Percentiles rank a stretch among this genome's conserved stretches.
Conservation (phyloP, 345 rosid species). For the Acer saccharum region DNA sequence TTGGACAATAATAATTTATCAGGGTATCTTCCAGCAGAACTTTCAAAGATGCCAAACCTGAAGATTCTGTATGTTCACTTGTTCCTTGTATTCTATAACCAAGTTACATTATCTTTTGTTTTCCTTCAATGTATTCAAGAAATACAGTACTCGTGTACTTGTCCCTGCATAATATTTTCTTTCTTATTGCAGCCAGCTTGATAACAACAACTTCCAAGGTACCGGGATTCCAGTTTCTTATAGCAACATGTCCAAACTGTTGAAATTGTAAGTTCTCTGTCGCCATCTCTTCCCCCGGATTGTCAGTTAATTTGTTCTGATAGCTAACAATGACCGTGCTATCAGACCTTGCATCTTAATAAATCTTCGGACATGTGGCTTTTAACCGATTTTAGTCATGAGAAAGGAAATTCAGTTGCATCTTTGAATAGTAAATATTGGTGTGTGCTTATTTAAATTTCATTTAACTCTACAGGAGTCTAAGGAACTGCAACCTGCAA, state of each 20-base stretch:
- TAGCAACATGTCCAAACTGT: constrained; percentile 65
- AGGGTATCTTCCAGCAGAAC: constrained; percentile 76
- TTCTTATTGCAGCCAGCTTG: constrained; percentile 70
- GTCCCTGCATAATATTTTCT: background rate
- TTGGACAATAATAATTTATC: constrained; percentile 85
- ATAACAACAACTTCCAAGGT: constrained; percentile 88
- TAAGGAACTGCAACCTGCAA: constrained; percentile 51
- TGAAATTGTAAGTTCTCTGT: constrained; percentile 74
- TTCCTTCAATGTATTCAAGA: background rate
- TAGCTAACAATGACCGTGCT: background rate
- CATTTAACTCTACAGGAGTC: constrained; percentile 41
- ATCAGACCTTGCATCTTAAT: background rate
- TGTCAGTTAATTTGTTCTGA: background rate
- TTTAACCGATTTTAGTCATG: background rate
- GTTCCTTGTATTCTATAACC: constrained; percentile 53
- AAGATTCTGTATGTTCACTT: constrained; percentile 32
- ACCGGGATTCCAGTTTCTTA: constrained; percentile 72
- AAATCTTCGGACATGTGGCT: background rate
- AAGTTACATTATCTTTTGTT: background rate
- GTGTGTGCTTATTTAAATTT: background rate
- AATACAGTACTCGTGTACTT: background rate
- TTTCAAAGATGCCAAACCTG: constrained; percentile 56
- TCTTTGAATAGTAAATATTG: background rate
- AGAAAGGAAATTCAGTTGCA: background rate
- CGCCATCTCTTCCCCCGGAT: background rate